Percentiles rank a stretch among this genome's conserved stretches.
Evolutionary conservation across 2,329 filamentous ascomycete genomes (phyloP).

Genomic region (Pseudocercospora fuligena): DNA sequence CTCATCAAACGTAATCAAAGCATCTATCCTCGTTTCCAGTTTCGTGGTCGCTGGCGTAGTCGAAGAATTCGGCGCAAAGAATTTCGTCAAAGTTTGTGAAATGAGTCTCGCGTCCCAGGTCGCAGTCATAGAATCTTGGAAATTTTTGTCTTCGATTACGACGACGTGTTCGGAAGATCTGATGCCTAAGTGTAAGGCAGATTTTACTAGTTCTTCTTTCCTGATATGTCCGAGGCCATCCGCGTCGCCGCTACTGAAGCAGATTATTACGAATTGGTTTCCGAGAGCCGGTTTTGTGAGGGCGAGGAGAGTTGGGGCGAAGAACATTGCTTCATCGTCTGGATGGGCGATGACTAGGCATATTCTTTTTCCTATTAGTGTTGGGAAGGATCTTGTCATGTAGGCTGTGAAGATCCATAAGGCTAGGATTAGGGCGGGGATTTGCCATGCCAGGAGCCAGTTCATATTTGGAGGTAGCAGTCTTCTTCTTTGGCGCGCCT

Average conservation of each 20-base stretch:
- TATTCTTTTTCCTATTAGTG: slow-evolving; percentile 80
- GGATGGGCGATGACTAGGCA: slow-evolving; percentile 94
- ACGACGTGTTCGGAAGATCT: slow-evolving; percentile 77
- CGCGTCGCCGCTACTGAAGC: slow-evolving; percentile 87
- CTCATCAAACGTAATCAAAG: slow-evolving; percentile 88
- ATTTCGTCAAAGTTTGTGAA: slow-evolving; percentile 68
- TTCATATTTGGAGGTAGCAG: slow-evolving; percentile 42
- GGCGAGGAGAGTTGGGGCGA: slow-evolving; percentile 84
- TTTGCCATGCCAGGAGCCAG: slow-evolving; percentile 43
- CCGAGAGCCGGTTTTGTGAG: slow-evolving; percentile 77
- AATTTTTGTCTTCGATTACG: slow-evolving; percentile 79
- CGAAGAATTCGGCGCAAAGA: slow-evolving; percentile 72
- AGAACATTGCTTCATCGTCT: slow-evolving; percentile 99
- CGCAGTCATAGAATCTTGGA: slow-evolving; percentile 86
- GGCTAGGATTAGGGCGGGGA: slow-evolving; percentile 49
- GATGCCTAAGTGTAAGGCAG: slow-evolving; percentile 76
- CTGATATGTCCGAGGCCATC: slow-evolving; percentile 84
- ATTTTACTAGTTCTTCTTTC: slow-evolving; percentile 81
- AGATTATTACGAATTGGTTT: slow-evolving; percentile 93
- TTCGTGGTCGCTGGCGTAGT: slow-evolving; percentile 47
- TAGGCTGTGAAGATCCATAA: slow-evolving; percentile 56
- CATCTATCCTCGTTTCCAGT: slow-evolving; percentile 69
- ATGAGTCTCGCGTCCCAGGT: slow-evolving; percentile 76
- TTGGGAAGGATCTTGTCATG: slow-evolving; percentile 61
- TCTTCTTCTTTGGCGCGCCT: not conserved